Evolutionary conservation across 2,329 filamentous ascomycete genomes (phyloP).

Genomic region (Fusarium denticulatum): DNA sequence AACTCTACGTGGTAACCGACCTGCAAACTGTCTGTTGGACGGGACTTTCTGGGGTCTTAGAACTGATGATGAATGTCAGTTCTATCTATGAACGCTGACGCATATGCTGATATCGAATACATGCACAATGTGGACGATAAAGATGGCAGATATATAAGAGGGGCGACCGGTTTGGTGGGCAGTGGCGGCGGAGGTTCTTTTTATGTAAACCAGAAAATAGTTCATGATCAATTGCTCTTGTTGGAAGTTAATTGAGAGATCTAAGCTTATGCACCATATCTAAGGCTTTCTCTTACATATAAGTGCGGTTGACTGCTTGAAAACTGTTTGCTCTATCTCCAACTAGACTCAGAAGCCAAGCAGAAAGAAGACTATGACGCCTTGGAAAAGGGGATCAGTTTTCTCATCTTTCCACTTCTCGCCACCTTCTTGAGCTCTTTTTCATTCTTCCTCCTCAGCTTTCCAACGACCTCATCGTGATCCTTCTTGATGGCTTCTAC

Average conservation of each 20-base stretch:
- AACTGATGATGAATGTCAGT: neutral
- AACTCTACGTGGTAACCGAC: neutral
- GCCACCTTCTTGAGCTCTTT: neutral
- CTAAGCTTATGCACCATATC: neutral
- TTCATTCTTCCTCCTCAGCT: neutral
- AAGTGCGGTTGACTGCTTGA: neutral
- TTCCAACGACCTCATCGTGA: neutral
- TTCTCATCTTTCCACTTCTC: neutral
- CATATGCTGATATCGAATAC: neutral
- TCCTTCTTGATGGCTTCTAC: neutral
- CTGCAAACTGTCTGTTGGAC: fast-evolving
- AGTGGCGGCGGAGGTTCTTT: neutral
- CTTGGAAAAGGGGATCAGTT: neutral
- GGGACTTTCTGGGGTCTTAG: fast-evolving
- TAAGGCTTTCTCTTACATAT: neutral
- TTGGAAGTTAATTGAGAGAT: neutral
- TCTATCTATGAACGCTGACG: neutral
- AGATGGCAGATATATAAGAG: neutral
- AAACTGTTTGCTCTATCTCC: neutral
- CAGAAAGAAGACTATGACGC: neutral
- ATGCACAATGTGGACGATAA: neutral
- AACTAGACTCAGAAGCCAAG: neutral
- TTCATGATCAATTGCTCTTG: neutral
- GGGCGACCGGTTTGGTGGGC: neutral
- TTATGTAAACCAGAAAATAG: neutral